These are phyloP conservation scores for Ustilago vetiveriae DNA, from an alignment of 1,284 basidiomycete genomes.

Conservation along the genomic window DNA sequence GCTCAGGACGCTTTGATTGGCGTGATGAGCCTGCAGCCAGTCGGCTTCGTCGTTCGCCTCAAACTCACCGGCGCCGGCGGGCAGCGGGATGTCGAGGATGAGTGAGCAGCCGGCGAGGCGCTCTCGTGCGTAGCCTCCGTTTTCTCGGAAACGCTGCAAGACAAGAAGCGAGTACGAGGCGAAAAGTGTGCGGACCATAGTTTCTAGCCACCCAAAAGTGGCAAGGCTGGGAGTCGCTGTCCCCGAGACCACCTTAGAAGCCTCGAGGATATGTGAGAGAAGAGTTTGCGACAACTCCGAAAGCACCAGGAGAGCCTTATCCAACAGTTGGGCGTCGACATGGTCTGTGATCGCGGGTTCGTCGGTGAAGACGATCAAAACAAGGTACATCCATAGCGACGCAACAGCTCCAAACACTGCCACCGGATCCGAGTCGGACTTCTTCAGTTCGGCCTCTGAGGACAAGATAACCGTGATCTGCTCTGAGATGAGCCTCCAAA, in stretches of 20 bases:
- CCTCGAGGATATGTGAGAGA: conserved; percentile 10
- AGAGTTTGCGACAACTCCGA: conserved; percentile 44
- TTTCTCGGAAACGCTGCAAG: conserved; percentile 57
- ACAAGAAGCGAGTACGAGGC: conserved; percentile 58
- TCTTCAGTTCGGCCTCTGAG: conserved; percentile 9
- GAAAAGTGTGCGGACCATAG: conserved; percentile 56
- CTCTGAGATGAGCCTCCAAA: conserved; percentile 51
- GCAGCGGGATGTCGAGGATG: conserved; percentile 53
- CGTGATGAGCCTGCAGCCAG: conserved; percentile 36
- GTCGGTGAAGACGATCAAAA: conserved; percentile 56
- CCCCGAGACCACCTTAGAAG: conserved; percentile 11
- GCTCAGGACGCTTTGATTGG: conserved; percentile 17
- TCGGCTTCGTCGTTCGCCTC: conserved; percentile 54
- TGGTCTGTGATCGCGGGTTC: conserved; percentile 40
- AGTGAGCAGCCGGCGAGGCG: conserved; percentile 46
- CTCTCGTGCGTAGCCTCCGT: conserved; percentile 30
- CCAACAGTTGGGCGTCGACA: conserved; percentile 43
- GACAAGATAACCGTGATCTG: conserved; percentile 33
- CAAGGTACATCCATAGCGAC: conserved; percentile 59
- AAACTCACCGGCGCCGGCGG: conserved; percentile 53
- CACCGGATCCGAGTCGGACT: conserved; percentile 18
- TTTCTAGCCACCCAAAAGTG: conserved; percentile 47
- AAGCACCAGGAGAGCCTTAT: conserved; percentile 41
- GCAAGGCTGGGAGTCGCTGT: conserved; percentile 11
- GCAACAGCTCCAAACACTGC: conserved; percentile 49